phyloP scores from a whole-genome alignment of 495 filamentous ascomycete genomes.

The Pyrenopolyporus hunteri region DNA sequence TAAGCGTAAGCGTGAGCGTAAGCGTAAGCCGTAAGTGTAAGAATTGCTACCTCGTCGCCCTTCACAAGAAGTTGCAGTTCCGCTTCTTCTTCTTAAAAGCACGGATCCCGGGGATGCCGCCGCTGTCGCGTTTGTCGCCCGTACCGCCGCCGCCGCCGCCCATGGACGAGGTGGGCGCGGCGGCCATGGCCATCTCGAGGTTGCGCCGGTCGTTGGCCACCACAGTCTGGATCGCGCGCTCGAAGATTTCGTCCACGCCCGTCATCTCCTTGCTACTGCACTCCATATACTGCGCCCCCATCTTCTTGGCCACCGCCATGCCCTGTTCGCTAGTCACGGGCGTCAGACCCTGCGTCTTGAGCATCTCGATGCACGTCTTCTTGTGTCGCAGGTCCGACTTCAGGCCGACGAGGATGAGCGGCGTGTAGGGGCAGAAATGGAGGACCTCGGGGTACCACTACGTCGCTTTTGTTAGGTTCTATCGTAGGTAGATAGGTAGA shows the following conservation, averaged over 20 bases:
- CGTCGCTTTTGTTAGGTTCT: slow-evolving; percentile 19
- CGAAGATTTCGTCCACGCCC: slow-evolving; percentile 95
- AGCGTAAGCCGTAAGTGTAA: too few relatives aligned
- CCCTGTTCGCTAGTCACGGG: slow-evolving; percentile 93
- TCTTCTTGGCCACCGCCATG: slow-evolving; percentile 80
- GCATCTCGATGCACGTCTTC: slow-evolving; percentile 93
- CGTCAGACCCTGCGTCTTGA: slow-evolving; percentile 95
- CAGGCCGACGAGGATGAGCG: slow-evolving; percentile 90
- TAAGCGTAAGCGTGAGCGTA: too few relatives aligned
- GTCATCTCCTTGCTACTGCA: slow-evolving; percentile 97
- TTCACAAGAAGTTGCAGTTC: slow-evolving; percentile 73
- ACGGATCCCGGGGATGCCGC: slow-evolving; percentile 43
- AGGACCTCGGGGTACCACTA: slow-evolving; percentile 99
- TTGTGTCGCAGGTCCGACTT: slow-evolving; percentile 96
- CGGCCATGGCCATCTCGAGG: slow-evolving; percentile 49
- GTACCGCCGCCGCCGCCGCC: slow-evolving; percentile 10
- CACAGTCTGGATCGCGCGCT: slow-evolving; percentile 83
- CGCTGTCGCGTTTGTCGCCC: slow-evolving; percentile 31
- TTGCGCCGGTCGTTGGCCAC: slow-evolving; percentile 69
- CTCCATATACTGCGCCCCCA: slow-evolving; percentile 95
- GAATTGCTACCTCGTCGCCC: slow-evolving; percentile 6
- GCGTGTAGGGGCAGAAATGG: slow-evolving; percentile 97
- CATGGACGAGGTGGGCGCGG: slow-evolving; percentile 37
- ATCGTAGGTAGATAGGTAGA: too few relatives aligned
- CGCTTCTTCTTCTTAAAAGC: slow-evolving; percentile 66